These are phyloP conservation scores for Pulveroboletus frians DNA, from an alignment of 768 basidiomycete species.

Conservation along the genomic window DNA sequence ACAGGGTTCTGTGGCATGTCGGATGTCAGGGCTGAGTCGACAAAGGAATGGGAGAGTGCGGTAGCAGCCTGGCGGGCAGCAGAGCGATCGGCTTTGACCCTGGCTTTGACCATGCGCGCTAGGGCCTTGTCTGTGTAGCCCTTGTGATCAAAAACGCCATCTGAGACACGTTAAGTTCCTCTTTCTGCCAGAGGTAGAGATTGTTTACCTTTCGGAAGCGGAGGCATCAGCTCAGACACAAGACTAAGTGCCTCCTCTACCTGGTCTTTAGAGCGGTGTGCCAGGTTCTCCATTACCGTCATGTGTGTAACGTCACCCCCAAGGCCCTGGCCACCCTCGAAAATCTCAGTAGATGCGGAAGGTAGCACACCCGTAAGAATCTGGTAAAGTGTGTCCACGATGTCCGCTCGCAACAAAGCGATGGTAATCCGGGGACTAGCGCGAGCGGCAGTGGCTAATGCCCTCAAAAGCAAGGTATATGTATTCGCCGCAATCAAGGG, in stretches of 20 bases:
- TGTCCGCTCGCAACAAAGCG: constrained; percentile 83
- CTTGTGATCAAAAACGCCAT: constrained; percentile 94
- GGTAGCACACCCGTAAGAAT: constrained; percentile 93
- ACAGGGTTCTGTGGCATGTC: constrained; percentile 16
- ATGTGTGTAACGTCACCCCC: constrained; percentile 91
- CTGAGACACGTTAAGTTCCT: constrained; percentile 34
- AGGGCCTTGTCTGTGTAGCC: constrained; percentile 85
- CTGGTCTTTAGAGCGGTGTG: constrained; percentile 95
- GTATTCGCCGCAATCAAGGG: constrained; percentile 83
- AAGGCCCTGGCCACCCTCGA: constrained; percentile 65
- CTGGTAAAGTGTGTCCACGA: constrained; percentile 89
- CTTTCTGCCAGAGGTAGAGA: not conserved
- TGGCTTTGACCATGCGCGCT: constrained; percentile 69
- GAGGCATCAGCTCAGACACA: constrained; percentile 88
- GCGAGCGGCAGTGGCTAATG: constrained; percentile 81
- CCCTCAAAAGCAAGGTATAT: constrained; percentile 82
- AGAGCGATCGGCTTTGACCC: constrained; percentile 76
- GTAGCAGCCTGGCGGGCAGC: constrained; percentile 54
- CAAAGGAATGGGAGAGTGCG: constrained; percentile 27
- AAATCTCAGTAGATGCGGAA: constrained; percentile 47
- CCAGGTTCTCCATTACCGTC: constrained; percentile 96
- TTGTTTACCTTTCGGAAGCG: constrained; percentile 76
- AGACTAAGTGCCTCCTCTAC: constrained; percentile 90
- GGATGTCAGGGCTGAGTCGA: constrained; percentile 19
- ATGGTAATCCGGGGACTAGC: constrained; percentile 86